Percentiles rank a stretch among this genome's conserved stretches.
These are phyloP conservation scores for Picocystis salinarum DNA, from an alignment of 139 green algal genomes.

Conservation along the genomic window DNA sequence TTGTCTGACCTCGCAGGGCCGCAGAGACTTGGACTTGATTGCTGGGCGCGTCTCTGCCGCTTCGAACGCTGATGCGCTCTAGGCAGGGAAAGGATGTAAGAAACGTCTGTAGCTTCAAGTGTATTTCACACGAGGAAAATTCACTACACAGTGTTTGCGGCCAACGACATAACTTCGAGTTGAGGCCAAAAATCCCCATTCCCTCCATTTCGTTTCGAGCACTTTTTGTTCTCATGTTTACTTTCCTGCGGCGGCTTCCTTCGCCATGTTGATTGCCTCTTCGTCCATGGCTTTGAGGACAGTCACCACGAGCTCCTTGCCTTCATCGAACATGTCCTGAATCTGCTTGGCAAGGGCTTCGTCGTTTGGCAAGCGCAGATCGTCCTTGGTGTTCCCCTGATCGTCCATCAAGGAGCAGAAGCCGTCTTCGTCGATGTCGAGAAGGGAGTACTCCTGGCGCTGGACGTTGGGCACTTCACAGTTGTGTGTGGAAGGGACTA, in stretches of 20 bases:
- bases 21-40: conserved; percentile 84
- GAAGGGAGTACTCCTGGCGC: conserved; percentile 78
- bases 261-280: conserved; percentile 83
- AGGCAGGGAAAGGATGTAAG: too few relatives aligned
- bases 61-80: conserved; percentile 7
- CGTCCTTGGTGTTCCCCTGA: conserved; percentile 55
- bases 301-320: conserved; percentile 80
- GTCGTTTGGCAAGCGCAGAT: conserved; percentile 82
- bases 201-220: too few relatives aligned
- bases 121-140: too few relatives aligned
- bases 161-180: too few relatives aligned
- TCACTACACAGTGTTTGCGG: too few relatives aligned
- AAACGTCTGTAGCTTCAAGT: too few relatives aligned
- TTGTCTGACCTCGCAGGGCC: conserved; percentile 63
- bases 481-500: conserved; percentile 95
- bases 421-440: conserved; percentile 93
- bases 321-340: conserved; percentile 52
- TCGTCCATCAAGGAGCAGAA: conserved; percentile 35
- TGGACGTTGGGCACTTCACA: conserved; percentile 79
- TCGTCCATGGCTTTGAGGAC: conserved; percentile 82
- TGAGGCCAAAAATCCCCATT: too few relatives aligned
- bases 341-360: conserved; percentile 59
- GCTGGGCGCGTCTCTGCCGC: conserved; percentile 35
- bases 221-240: too few relatives aligned
- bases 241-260: too few relatives aligned